Base-by-base conservation (phyloP, 1,284 basidiomycete species). In the Moniliophthora roreri region DNA sequence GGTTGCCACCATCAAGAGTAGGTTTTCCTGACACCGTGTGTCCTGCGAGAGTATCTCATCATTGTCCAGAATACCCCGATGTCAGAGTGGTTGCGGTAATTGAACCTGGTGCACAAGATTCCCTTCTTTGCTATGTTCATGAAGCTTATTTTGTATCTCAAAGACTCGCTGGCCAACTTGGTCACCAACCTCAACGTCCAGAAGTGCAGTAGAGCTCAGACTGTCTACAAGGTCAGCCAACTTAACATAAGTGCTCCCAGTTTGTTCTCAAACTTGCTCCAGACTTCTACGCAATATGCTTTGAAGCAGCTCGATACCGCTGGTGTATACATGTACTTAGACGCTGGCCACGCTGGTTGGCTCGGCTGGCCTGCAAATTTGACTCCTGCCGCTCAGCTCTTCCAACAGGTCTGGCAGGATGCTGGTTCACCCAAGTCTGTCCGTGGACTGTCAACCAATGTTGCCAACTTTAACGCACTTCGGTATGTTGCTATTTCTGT, bases 321-420 rank as follows among this genome's bases (percentile, higher is more conserved):
- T 51, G 80, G 79, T 41, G 82, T 84, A 51, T 81, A 76, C 73
- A 72, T 73, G 69, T 84, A 84, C 69, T 70, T 84, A 55, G 81
- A 85, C 63, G 83, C 83, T 60, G 83, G 82, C 37, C 82, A 85
- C 60, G 82, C 81, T 47, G 83, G 82, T 42, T 87, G 84, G 84
- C 75, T 85, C 57, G 83, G 84, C 44, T 85, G 83, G 83, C 70
- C 81, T 56, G 81, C 82, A 45, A 86, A 85, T 71, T 68, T 85
- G 64, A 53, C 60, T 11, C 82, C 82, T 49, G 82, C 82, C 49
- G 83, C 82, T 34, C 69, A 76, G 57, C 71, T 84, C 55, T 85
- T 83, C 66, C 64, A 72, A 40, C 62, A 74, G 55, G 67, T 84
- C 46, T 84, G 74, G 69, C 70, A 69, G 58, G 64, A 62, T 57